phyloP scores from a whole-genome alignment of 768 basidiomycete species.

The Hygrophorus pudorinus region DNA sequence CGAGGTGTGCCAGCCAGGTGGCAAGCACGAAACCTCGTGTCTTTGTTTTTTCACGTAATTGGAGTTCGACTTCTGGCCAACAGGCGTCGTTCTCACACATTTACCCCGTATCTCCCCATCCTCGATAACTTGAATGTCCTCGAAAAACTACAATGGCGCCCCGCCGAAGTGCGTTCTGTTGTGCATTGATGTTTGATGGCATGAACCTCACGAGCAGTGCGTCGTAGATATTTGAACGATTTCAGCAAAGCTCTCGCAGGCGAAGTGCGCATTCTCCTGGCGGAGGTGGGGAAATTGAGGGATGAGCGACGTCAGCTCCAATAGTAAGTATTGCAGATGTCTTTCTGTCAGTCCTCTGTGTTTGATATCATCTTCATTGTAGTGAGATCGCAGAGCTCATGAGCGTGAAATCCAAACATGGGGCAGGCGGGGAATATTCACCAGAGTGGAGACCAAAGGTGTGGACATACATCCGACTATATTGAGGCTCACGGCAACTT shows the following conservation, averaged over 20 bases:
- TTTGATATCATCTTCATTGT: constrained; percentile 1
- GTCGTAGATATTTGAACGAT: constrained; percentile 57
- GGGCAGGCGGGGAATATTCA: constrained; percentile 67
- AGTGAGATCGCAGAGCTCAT: constrained; percentile 83
- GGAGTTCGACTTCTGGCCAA: too few species aligned
- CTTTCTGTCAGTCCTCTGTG: background rate
- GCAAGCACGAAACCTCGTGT: too few species aligned
- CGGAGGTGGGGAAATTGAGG: constrained; percentile 72
- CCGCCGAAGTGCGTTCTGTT: constrained; percentile 11
- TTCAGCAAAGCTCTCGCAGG: constrained; percentile 75
- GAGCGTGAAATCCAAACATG: constrained; percentile 75
- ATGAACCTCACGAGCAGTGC: background rate
- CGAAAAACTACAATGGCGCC: constrained; percentile 26
- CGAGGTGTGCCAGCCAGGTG: too few species aligned
- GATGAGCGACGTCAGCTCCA: constrained; percentile 69
- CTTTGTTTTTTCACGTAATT: too few species aligned
- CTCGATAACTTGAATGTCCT: constrained; percentile 27
- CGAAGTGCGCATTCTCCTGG: constrained; percentile 70
- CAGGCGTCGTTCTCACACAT: too few species aligned
- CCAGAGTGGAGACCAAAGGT: constrained; percentile 67
- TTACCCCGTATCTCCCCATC: too few species aligned
- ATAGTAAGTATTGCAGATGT: constrained; percentile 43
- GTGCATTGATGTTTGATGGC: background rate
- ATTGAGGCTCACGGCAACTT: background rate
- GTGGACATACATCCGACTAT: constrained; percentile 12